Evolutionary conservation across 2,329 filamentous ascomycete species (phyloP), one percentile per base, ranked within the genome.

Genomic region (Acarospora socialis): DNA sequence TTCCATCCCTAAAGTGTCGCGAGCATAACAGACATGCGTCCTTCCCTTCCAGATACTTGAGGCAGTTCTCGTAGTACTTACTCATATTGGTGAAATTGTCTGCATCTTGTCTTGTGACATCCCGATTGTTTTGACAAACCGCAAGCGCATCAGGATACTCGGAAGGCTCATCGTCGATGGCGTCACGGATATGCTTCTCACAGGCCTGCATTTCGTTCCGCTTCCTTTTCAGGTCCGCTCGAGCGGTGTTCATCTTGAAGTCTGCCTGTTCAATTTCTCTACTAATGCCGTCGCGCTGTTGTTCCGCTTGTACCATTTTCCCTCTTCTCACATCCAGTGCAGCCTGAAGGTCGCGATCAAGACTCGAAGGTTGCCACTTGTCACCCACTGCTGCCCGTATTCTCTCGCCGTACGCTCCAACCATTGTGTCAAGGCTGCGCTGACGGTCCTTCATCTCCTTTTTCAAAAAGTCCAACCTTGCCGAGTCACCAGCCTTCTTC

Each of bases 391-490:
- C 53, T 4, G 65, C 59, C 8, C 69, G 64, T 14, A 98, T 63
- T 43, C 79, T 79, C 20, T 76, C 64, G 30, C 67, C 70, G 62
- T 92, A 82, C 0, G 82, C 82, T 28, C 64, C 73, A 39, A 64
- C 71, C 59, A 94, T 72, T 0, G 81, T 90, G 6, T 84, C 70
- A 2, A 95, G 62, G 39, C 79, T 80, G 20, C 72, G 69, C 51
- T 80, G 71, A 34, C 77, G 72, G 42, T 83, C 77, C 40, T 72
- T 70, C 17, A 83, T 56, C 47, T 93, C 81, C 44, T 84, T 86
- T 47, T 79, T 84, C 20, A 86, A 67, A 44, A 81, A 75, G 35
- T 92, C 81, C 7, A 98, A 66, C 45, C 81, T 77, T 8, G 87
- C 90, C 21, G 84, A 70, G 40, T 92, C 84, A 3, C 77, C 74